Percentiles rank a stretch among this genome's conserved stretches.
phyloP scores from a whole-genome alignment of 2,329 filamentous ascomycete genomes.

The Fusarium protoensiforme region DNA sequence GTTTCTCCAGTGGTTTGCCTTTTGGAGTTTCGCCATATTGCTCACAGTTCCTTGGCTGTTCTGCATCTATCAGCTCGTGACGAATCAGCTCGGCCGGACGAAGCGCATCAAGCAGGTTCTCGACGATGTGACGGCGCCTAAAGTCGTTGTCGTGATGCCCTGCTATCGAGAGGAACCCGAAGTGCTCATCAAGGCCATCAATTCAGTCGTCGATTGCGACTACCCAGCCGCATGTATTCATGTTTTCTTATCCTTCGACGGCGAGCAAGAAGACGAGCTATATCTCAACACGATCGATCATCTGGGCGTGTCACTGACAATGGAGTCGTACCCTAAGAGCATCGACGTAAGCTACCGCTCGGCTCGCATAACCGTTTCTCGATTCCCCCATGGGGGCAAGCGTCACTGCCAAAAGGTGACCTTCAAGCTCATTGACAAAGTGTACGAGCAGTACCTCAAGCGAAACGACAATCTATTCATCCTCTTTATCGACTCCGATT shows the following conservation, averaged over 20 bases:
- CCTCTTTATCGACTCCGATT: conserved; percentile 97
- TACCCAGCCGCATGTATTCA: conserved; percentile 94
- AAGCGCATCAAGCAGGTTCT: conserved; percentile 86
- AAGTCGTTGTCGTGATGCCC: conserved; percentile 96
- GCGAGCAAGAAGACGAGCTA: conserved; percentile 86
- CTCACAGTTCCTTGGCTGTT: conserved; percentile 92
- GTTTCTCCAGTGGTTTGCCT: conserved; percentile 92
- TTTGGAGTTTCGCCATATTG: conserved; percentile 89
- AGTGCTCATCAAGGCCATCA: conserved; percentile 83
- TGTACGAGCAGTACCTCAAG: conserved; percentile 88
- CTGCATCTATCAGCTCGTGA: conserved; percentile 91
- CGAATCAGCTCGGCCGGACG: conserved; percentile 82
- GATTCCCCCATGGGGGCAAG: conserved; percentile 94
- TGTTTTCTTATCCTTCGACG: conserved; percentile 95
- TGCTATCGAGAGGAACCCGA: conserved; percentile 93
- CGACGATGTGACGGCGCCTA: conserved; percentile 87
- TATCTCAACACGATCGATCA: conserved; percentile 88
- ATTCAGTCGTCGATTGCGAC: conserved; percentile 93
- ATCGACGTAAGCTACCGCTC: conserved; percentile 89
- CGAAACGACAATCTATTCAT: conserved; percentile 93
- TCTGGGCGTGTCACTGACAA: conserved; percentile 81
- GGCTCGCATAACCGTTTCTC: conserved; percentile 87
- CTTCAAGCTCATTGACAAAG: conserved; percentile 91
- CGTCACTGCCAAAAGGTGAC: conserved; percentile 93
- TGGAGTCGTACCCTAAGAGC: conserved; percentile 84